Percentiles rank a stretch among this genome's conserved stretches.
These are phyloP conservation scores for Drosera spatulata DNA, from an alignment of 179 eudicot species.

Conservation along the genomic window DNA sequence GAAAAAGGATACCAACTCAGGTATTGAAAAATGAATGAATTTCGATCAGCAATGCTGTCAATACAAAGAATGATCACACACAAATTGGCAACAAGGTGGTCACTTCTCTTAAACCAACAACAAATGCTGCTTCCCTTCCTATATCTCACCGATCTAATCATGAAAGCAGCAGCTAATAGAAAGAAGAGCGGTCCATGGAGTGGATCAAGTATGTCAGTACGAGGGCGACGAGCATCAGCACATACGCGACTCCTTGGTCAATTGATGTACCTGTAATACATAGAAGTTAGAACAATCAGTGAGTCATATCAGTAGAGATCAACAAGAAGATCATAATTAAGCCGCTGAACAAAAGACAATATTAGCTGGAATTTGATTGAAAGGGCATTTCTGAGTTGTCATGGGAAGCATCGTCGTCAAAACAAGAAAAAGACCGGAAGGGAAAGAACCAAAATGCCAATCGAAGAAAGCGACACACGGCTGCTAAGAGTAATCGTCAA, in stretches of 20 bases:
- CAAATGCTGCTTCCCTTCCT: background rate
- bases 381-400: too few relatives aligned
- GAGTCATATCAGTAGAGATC: background rate
- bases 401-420: too few relatives aligned
- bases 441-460: too few relatives aligned
- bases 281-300: background rate
- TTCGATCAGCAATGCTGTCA: background rate
- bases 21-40: too few relatives aligned
- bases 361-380: too few relatives aligned
- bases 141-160: background rate
- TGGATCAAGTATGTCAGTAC: constrained; percentile 39
- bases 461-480: too few relatives aligned
- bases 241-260: constrained; percentile 34
- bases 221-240: constrained; percentile 10
- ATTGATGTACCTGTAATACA: constrained; percentile 26
- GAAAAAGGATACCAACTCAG: too few relatives aligned
- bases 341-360: too few relatives aligned
- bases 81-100: background rate
- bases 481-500: too few relatives aligned
- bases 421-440: too few relatives aligned
- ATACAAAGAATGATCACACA: too few relatives aligned
- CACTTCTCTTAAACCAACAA: background rate
- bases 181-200: constrained; percentile 23
- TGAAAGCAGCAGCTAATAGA: constrained; percentile 2
- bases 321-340: too few relatives aligned